phyloP scores from a whole-genome alignment of 768 basidiomycete genomes.

The Trametes elegans region DNA sequence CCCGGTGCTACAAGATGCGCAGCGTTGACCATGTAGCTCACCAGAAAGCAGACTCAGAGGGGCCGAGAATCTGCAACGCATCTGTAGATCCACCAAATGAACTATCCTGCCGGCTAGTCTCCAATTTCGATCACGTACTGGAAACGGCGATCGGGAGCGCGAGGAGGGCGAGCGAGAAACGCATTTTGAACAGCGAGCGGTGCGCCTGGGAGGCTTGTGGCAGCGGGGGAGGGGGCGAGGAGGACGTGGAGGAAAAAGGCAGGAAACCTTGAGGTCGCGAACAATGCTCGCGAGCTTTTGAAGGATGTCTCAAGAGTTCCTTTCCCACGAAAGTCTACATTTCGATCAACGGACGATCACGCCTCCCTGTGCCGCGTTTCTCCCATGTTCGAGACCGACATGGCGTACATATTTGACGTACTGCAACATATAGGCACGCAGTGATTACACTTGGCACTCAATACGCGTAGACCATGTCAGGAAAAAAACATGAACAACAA shows the following conservation, averaged over 20 bases:
- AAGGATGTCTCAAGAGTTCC: conserved; percentile 4
- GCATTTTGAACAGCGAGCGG: conserved; percentile 27
- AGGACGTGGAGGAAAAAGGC: too few species aligned
- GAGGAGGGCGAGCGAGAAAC: conserved; percentile 26
- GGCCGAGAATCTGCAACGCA: conserved; percentile 31
- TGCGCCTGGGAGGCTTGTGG: conserved; percentile 14
- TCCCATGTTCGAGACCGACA: conserved; percentile 4
- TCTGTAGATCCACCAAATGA: conserved; percentile 20
- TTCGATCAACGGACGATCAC: conserved; percentile 1
- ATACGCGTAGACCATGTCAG: too few species aligned
- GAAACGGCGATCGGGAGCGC: conserved; percentile 28
- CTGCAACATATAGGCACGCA: too few species aligned
- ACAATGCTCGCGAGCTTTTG: conserved; percentile 8
- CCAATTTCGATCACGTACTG: conserved; percentile 22
- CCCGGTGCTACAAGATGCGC: neutral
- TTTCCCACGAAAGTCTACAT: conserved; percentile 11
- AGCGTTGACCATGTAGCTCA: conserved; percentile 7
- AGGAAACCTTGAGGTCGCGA: conserved; percentile 15
- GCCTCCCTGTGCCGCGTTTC: neutral
- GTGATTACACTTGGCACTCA: too few species aligned
- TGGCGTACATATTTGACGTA: too few species aligned
- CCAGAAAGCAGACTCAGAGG: conserved; percentile 33
- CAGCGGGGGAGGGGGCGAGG: conserved; percentile 18
- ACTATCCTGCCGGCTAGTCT: neutral
- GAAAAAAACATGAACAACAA: too few species aligned